These are phyloP conservation scores for Ulmus americana DNA, from an alignment of 331 rosid species.

Conservation along the genomic window DNA sequence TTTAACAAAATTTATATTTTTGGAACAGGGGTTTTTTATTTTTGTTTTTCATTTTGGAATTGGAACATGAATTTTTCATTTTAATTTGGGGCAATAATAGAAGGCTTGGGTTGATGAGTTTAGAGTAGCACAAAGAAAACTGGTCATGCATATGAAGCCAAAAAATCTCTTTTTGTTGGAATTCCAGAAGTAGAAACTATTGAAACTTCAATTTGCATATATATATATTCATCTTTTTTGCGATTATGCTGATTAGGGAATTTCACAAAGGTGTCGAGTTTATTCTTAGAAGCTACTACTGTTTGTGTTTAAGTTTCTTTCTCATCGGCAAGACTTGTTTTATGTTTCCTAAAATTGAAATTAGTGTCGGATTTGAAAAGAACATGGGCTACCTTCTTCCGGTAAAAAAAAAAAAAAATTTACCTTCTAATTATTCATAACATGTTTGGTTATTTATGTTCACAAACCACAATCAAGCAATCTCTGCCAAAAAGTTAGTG, in stretches of 20 bases:
- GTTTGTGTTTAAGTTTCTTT: neutral
- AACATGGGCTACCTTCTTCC: neutral
- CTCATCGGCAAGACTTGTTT: neutral
- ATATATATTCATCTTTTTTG: neutral
- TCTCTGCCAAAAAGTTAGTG: neutral
- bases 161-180: too few relatives aligned
- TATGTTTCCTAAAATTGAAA: neutral
- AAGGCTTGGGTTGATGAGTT: neutral
- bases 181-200: too few relatives aligned
- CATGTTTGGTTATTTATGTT: neutral
- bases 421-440: neutral
- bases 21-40: neutral
- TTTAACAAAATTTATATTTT: neutral
- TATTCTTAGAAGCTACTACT: too few relatives aligned
- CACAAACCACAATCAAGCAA: conserved; percentile 10
- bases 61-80: neutral
- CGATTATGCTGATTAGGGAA: neutral
- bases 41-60: neutral
- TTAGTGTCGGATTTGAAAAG: neutral
- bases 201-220: neutral
- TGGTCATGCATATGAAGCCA: neutral
- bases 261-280: neutral
- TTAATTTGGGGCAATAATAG: neutral
- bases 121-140: neutral
- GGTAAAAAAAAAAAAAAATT: too few relatives aligned